These are phyloP conservation scores for Cercospora nicotianae DNA, from an alignment of 2,329 filamentous ascomycete species.

Conservation along the genomic window DNA sequence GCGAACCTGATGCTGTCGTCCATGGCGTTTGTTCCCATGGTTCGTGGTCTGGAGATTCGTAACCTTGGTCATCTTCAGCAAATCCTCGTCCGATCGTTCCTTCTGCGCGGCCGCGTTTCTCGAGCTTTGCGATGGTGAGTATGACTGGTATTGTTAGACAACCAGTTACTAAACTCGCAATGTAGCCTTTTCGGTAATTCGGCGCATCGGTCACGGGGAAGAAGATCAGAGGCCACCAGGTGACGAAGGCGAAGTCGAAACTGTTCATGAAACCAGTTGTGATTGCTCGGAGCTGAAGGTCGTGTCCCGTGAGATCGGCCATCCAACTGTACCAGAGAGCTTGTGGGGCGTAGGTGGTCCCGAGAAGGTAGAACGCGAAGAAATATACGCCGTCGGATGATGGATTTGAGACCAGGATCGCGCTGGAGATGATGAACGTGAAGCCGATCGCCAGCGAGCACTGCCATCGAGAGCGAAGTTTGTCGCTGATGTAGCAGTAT, in stretches of 20 bases:
- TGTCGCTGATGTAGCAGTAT: constrained; percentile 47
- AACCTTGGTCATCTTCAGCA: not conserved
- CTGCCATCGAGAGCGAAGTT: constrained; percentile 47
- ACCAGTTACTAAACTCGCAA: constrained; percentile 25
- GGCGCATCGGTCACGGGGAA: constrained; percentile 29
- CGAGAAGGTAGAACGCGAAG: constrained; percentile 48
- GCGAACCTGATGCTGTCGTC: constrained; percentile 2
- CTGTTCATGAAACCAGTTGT: constrained; percentile 39
- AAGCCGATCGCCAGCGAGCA: constrained; percentile 46
- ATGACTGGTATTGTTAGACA: constrained; percentile 24
- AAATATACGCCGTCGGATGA: constrained; percentile 42
- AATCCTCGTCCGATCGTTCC: constrained; percentile 15
- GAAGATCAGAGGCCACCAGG: constrained; percentile 26
- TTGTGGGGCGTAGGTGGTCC: constrained; percentile 49
- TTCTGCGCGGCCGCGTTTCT: constrained; percentile 12
- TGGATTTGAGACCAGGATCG: constrained; percentile 42
- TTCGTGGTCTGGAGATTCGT: not conserved
- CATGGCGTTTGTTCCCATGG: constrained; percentile 12
- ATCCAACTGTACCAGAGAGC: constrained; percentile 53
- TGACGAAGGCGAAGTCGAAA: constrained; percentile 26
- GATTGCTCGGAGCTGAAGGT: constrained; percentile 46
- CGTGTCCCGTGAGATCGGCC: constrained; percentile 46
- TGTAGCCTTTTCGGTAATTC: constrained; percentile 28
- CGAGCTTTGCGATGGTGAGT: constrained; percentile 14
- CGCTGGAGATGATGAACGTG: constrained; percentile 46